Base-by-base conservation (phyloP, 1,139 yeast species). In the Chernovozyma aurita region DNA sequence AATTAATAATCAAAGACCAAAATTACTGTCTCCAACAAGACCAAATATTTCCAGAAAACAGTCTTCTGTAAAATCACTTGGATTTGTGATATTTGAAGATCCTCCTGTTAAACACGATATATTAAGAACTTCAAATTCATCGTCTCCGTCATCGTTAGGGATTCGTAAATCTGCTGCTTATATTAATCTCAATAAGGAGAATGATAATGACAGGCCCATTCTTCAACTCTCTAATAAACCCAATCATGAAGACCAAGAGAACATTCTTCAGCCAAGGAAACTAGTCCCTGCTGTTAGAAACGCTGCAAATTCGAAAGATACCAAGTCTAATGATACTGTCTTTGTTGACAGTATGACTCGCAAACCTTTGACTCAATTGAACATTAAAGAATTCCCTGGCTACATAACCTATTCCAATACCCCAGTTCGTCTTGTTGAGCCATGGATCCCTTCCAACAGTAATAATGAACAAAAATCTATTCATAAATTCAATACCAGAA, bases 221-320 rank as follows among this genome's bases (percentile, higher is more conserved):
- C 26, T 18, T 8, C 25, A 16, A n/a, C 31, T 32, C 15, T 28
- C 32, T 52, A 62, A 60, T 42, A 55, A 50, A 40, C 48, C 43
- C 24, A 55, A 55, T 40, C 62, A 60, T 41, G 54, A 54, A 39
- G 73, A 70, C 48, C 73, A 70, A 49, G 76, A 70, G 45, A 70
- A 70, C 43, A 61, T 68, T 33, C 56, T 70, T 43, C 74, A 66
- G 50, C 74, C 74, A 16, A 61, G 59, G 43, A 48, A 49, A 26
- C 11, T 11, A 6, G 12, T 26, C 8, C 15, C 17, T 13, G 6
- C 17, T 6, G 9, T 16, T 16, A 26, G 11, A 11, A 13, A 26
- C 11, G 11, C n/a, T n/a, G 25, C 12, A 11, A 11, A 11, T n/a
- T 11, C 12, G 12, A 11, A 11, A 11, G n/a, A 22, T n/a, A 22